Base-by-base conservation (phyloP, 2,329 filamentous ascomycete species). In the Periglandula ipomoeae region DNA sequence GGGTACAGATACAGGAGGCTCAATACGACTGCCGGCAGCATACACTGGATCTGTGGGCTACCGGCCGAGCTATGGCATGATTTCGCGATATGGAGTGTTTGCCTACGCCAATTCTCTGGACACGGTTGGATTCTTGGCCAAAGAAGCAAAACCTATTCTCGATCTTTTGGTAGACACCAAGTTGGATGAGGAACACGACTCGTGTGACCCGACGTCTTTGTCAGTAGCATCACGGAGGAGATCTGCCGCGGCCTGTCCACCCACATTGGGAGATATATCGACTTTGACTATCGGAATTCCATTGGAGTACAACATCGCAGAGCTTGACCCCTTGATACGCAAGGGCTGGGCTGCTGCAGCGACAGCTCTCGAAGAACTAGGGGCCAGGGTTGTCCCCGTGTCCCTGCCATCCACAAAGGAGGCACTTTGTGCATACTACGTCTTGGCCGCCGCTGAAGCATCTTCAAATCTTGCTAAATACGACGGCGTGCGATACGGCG, bases 401-500 rank as follows among this genome's bases (percentile, higher is more conserved):
- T 88, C 85, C 2, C 74, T 98, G 4, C 90, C 91, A 0, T 81
- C 84, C 1, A 98, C 91, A 1, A 84, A 81, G 53, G 83, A 87
- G 56, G 91, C 93, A 0, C 78, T 98, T 1, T 87, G 89, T 19
- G 87, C 93, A 30, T 98, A 98, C 71, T 98, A 98, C 65, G 79
- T 98, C 49, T 82, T 98, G 49, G 94, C 93, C 1, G 89, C 93
- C 0, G 91, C 93, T 15, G 93, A 98, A 68, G 93, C 93, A 3
- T 89, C 89, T 1, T 97, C 91, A 15, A 98, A 98, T 59, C 79
- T 98, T 2, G 88, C 93, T 50, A 96, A 95, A 64, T 98, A 96
- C 65, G 94, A 98, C 59, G 93, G 93, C 19, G 81, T 97, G n/a
- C 85, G 93, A 10, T 98, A 95, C 66, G 93, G 93, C 1, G 74